Evolutionary conservation across 768 basidiomycete genomes (phyloP), one percentile per base, ranked within the genome.

Genomic region (Boletellus sp.): DNA sequence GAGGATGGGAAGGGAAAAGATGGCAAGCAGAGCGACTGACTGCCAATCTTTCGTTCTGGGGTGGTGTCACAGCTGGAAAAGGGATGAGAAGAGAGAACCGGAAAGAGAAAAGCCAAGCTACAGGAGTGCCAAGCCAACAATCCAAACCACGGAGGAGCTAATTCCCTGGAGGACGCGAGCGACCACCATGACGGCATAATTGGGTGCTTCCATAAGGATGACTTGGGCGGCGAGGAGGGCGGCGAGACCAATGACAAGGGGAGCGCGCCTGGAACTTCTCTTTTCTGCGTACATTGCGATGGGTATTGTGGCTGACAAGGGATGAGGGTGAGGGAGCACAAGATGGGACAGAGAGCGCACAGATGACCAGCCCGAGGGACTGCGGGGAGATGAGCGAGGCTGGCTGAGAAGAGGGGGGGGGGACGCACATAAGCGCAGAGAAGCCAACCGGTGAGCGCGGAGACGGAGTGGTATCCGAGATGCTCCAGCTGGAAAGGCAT

Each of bases 161-260:
- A 81, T 63, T 5, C 83, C 83, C 62, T 84, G 83, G 23, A 83
- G 42, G n/a, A 76, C 59, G 28, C 84, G 77, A 8, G 83, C 81
- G 33, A 83, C 28, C 13, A 72, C 76, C 81, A 85, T 81, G 12
- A 82, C 63, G 47, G 75, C 56, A 54, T 78, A 84, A 34, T 69
- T 74, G 3, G 75, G 77, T 0, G 81, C 80, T 55, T 82, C 78
- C 81, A 84, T 83, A 11, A 85, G 68, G 68, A 84, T 71, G 16
- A 83, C 61, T 63, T 82, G 80, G 2, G 80, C 78, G 6, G 70
- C 78, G 4, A 79, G 63, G 32, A 84, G 71, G 23, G 76, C 55
- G 9, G 79, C 2, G 12, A 82, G 67, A 15, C 81, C 84, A 6
- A 72, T 23, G 11, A 83, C 54, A 39, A 85, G 71, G 3, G 81